Evolutionary conservation across 148 eudicot genomes (phyloP), one percentile per base, ranked within the genome.

Genomic region (Camellia granthamiana): DNA sequence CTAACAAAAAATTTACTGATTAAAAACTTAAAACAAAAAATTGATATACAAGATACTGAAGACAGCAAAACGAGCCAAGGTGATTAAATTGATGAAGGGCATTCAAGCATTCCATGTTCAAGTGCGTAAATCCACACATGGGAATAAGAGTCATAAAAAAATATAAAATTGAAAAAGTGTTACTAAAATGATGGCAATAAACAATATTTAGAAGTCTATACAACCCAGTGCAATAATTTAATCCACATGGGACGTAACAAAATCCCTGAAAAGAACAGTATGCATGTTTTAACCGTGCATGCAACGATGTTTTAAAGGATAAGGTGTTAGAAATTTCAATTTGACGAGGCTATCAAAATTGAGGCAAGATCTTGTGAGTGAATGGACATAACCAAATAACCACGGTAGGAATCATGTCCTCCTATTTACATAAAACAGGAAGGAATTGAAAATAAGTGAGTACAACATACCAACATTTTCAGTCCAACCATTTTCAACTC

Each of bases 381-480:
- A 44, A 70, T 70, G 55, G 3, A 52, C 74, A 47, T 19, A 6
- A 47, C 16, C 1, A 47, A 9, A 19, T 72, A 51, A 49, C 59
- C 9, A 49, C 12, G 58, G 19, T 19, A 47, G 42, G 23, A 69
- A 44, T 44, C 51, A 12, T 46, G 18, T 69, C 73, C 46, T 7
- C 51, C 13, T 19, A 79, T 43, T 51, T 38, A 14, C 47, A 60
- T 69, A 67, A 68, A 47, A 16, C 47, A 46, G 6, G 30, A 21
- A 43, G 47, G 38, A 70, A 51, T 21, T 10, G 11, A 14, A 51
- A 38, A 41, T 6, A 77, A 58, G 38, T 30, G 38, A 30, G 38
- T 13, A 43, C 43, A 67, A 76, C 92, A 76, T 90, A 92, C 94
- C 97, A 92, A 84, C 62, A 91, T 89, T 78, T 92, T 91, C 75